Conservation (phyloP, 352 stramenopile genomes). For the Aphanomyces invadans region DNA sequence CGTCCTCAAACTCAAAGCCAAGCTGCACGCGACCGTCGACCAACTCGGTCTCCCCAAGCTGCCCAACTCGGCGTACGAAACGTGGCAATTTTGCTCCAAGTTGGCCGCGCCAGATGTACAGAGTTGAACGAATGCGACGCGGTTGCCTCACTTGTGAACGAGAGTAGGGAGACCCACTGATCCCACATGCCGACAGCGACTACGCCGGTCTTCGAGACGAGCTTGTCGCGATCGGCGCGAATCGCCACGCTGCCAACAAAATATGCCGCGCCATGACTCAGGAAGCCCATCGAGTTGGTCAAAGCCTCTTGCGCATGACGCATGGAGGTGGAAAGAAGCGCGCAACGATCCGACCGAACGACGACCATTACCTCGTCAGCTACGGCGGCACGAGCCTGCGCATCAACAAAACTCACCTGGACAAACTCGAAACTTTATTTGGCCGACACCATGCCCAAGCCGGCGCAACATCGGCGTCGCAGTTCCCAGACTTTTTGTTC, state of each 20-base stretch:
- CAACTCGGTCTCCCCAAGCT: conserved; percentile 70
- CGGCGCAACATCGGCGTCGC: conserved; percentile 26
- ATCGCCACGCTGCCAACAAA: conserved; percentile 36
- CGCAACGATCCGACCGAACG: conserved; percentile 32
- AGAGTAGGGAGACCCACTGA: conserved; percentile 48
- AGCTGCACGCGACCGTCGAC: conserved; percentile 56
- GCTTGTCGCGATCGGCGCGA: conserved; percentile 60
- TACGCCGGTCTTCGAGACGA: conserved; percentile 65
- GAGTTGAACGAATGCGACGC: too few species aligned
- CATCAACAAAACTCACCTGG: conserved; percentile 72
- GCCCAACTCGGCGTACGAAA: conserved; percentile 77
- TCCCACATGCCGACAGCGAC: conserved; percentile 60
- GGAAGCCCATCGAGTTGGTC: conserved; percentile 33
- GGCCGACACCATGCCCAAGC: conserved; percentile 36
- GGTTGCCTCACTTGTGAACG: too few species aligned
- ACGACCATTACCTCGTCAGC: conserved; percentile 12
- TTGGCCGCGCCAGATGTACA: conserved; percentile 54
- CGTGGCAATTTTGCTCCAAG: conserved; percentile 74
- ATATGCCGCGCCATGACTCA: conserved; percentile 41
- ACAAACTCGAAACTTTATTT: conserved; percentile 83
- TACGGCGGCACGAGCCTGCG: conserved; percentile 68
- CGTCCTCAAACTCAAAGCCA: conserved; percentile 42
- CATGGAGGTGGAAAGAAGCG: conserved; percentile 37
- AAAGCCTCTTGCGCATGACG: conserved; percentile 42
- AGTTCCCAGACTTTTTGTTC: conserved; percentile 76